Percentiles rank a stretch among this genome's conserved stretches.
phyloP scores from a whole-genome alignment of 495 filamentous ascomycete genomes.

The Penicillium egyptiacum region DNA sequence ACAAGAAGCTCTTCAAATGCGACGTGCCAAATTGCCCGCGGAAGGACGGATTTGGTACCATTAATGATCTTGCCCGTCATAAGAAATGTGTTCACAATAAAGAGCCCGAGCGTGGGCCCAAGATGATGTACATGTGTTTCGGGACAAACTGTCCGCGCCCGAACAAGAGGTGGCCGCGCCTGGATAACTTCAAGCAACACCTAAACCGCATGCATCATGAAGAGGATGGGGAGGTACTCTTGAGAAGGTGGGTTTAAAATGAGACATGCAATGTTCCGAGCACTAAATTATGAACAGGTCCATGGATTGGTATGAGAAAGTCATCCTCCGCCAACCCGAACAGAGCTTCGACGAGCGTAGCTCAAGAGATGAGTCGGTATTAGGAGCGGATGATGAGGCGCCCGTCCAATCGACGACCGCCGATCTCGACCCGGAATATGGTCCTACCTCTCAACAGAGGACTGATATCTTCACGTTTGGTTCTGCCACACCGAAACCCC shows the following conservation, averaged over 20 bases:
- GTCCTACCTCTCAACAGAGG: background rate
- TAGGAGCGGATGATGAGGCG: slow-evolving; percentile 15
- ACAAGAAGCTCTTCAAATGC: slow-evolving; percentile 74
- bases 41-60: slow-evolving; percentile 72
- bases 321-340: slow-evolving; percentile 10
- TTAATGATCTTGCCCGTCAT: slow-evolving; percentile 77
- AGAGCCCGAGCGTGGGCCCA: slow-evolving; percentile 50
- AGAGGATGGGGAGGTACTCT: slow-evolving; percentile 51
- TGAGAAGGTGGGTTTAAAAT: slow-evolving; percentile 50
- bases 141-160: slow-evolving; percentile 62
- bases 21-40: slow-evolving; percentile 57
- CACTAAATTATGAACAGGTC: slow-evolving; percentile 30
- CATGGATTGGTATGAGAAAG: slow-evolving; percentile 42
- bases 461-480: slow-evolving; percentile 12
- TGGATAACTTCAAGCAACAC: slow-evolving; percentile 92
- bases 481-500: slow-evolving; percentile 5
- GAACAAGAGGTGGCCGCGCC: slow-evolving; percentile 78
- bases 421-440: slow-evolving; percentile 15
- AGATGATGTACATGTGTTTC: slow-evolving; percentile 66
- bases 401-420: slow-evolving; percentile 8
- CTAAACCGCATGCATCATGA: slow-evolving; percentile 73
- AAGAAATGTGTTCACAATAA: slow-evolving; percentile 66
- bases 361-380: slow-evolving; percentile 14
- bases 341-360: slow-evolving; percentile 11
- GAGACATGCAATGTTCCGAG: background rate